Conservation (phyloP, 192 early-diverging fungal species). For the Mortierella hygrophila region DNA sequence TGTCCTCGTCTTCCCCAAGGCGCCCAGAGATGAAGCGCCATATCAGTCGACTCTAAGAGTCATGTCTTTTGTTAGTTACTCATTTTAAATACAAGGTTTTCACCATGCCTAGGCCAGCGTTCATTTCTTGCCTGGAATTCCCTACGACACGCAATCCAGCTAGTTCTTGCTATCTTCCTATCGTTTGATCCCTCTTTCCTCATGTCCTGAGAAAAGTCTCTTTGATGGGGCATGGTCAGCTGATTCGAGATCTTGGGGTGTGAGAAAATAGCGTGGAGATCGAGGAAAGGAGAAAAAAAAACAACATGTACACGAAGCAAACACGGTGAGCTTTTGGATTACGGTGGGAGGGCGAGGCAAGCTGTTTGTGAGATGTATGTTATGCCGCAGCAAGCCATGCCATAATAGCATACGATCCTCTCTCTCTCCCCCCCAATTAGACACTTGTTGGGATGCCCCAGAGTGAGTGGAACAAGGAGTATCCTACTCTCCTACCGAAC, state of each 20-base stretch:
- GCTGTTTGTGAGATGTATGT: not conserved
- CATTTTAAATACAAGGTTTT: no score
- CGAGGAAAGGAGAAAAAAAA: not conserved
- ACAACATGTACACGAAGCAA: not conserved
- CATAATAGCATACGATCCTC: not conserved
- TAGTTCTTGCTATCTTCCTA: no score
- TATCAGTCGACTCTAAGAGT: constrained; percentile 18
- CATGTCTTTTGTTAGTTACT: not conserved
- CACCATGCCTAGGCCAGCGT: no score
- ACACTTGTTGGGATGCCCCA: not conserved
- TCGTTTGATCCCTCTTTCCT: no score
- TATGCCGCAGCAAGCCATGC: not conserved
- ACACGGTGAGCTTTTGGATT: not conserved
- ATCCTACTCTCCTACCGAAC: not conserved
- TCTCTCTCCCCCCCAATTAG: not conserved
- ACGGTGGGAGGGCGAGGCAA: not conserved
- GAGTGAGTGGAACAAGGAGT: not conserved
- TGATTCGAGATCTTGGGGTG: not conserved
- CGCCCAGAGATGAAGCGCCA: constrained; percentile 20
- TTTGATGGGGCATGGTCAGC: not conserved
- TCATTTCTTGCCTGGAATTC: no score
- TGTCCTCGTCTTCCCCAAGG: not conserved
- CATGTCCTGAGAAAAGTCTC: no score
- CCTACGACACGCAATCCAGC: no score
- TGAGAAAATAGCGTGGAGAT: not conserved